These are phyloP conservation scores for Geotrichum citri-aurantii DNA, from an alignment of 1,139 yeast genomes.

Conservation along the genomic window DNA sequence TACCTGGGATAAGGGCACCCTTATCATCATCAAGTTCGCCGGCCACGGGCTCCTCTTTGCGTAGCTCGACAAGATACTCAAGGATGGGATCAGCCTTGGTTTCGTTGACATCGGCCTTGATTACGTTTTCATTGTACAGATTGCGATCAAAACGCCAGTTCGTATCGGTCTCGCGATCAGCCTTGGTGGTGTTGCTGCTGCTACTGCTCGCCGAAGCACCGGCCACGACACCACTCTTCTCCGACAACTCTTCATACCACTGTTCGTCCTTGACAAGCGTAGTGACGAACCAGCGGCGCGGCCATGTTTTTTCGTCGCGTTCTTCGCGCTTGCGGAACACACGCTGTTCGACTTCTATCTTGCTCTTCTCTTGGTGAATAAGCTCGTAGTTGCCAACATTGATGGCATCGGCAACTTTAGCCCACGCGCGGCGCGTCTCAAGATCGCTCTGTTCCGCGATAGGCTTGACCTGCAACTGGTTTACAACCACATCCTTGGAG, in stretches of 20 bases:
- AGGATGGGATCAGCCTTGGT: constrained; percentile 9
- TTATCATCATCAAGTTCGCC: constrained; percentile 9
- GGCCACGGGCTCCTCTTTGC: constrained; percentile 13
- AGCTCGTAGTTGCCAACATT: constrained; percentile 63
- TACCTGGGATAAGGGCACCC: neutral
- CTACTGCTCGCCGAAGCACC: constrained; percentile 23
- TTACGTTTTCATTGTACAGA: constrained; percentile 25
- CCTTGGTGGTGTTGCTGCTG: constrained; percentile 21
- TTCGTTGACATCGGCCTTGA: constrained; percentile 24
- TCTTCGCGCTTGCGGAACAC: constrained; percentile 67
- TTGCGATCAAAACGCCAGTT: constrained; percentile 31
- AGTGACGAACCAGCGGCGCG: constrained; percentile 63
- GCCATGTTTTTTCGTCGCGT: constrained; percentile 59
- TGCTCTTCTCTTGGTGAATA: constrained; percentile 67
- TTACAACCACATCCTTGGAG: constrained; percentile 49
- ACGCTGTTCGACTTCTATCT: constrained; percentile 78
- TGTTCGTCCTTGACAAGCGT: constrained; percentile 25
- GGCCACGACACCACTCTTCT: constrained; percentile 23
- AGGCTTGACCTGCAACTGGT: constrained; percentile 66
- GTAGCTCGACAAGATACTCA: constrained; percentile 8
- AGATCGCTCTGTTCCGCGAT: constrained; percentile 65
- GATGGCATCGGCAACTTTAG: constrained; percentile 81
- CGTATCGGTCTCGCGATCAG: constrained; percentile 24
- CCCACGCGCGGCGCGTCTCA: constrained; percentile 85
- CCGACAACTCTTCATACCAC: constrained; percentile 21